Base-by-base conservation (phyloP, 2,329 filamentous ascomycete genomes). In the Alternaria longipes region DNA sequence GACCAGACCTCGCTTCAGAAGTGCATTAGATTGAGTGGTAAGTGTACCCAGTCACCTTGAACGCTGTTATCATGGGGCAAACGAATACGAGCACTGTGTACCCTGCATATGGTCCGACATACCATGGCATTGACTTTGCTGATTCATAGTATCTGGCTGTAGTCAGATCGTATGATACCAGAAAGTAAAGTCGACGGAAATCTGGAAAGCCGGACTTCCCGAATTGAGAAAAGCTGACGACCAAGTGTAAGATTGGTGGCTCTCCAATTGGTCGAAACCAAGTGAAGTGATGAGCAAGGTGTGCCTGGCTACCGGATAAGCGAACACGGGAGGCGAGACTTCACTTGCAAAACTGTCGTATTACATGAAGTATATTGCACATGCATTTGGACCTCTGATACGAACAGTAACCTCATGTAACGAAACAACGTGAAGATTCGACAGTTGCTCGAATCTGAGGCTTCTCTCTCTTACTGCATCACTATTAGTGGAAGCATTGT, bases 361-460 rank as follows among this genome's bases (percentile, higher is more conserved):
- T 66, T 67, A 66, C 60, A 54, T 59, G 42, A 16, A 45, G 36
- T 66, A 73, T 66, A 75, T 75, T 75, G 57, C 66, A 59, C 56
- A 14, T 65, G 62, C 64, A 72, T 56, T 8, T 54, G 41, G 24
- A 11, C 36, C 11, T 46, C 34, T 9, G 51, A 50, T 46, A 36
- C 60, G 58, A 54, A 60, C 49, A 54, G 53, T 56, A 46, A 32
- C 38, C 63, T 57, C 56, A 54, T 26, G n/a, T 52, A 41, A 32
- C 46, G 24, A 49, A 45, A 41, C 47, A 20, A 45, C 12, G 28
- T 63, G 12, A 16, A 11, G 4, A 16, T 28, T 45, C 12, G 20
- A 26, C 4, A n/a, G 32, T 24, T 12, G 9, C 14, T 38, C 7
- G 16, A 11, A 8, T 20, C 16, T 3, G 20, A 16, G 14, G 30